Conservation (phyloP, 371 early-diverging fungal genomes). For the Actinomucor elegans region DNA sequence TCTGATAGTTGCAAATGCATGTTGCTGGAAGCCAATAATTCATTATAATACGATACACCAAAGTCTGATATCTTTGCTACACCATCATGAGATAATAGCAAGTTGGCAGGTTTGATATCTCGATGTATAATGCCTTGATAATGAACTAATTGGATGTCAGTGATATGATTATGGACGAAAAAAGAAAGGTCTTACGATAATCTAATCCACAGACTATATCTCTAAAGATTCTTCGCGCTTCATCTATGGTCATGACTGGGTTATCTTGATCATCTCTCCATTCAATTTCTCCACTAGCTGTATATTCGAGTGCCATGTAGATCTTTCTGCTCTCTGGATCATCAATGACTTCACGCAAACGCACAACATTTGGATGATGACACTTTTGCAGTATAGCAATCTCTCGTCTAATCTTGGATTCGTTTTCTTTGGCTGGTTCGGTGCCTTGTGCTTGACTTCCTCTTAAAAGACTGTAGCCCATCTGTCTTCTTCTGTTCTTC, state of each 20-base stretch:
- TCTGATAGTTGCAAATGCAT: slow-evolving; percentile 8
- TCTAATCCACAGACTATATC: slow-evolving; percentile 91
- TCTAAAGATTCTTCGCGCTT: slow-evolving; percentile 81
- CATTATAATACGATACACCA: slow-evolving; percentile 86
- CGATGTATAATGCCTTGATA: slow-evolving; percentile 93
- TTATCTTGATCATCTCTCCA: slow-evolving; percentile 77
- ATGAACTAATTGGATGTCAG: slow-evolving; percentile 60
- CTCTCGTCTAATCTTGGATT: slow-evolving; percentile 90
- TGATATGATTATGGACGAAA: neutral
- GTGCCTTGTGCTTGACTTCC: slow-evolving; percentile 34
- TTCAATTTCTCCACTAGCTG: slow-evolving; percentile 89
- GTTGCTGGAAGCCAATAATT: slow-evolving; percentile 34
- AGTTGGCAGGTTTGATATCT: slow-evolving; percentile 95
- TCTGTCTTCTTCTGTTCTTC: slow-evolving; percentile 64
- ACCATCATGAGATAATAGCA: slow-evolving; percentile 67
- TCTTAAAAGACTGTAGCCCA: slow-evolving; percentile 52
- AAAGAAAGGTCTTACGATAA: slow-evolving; percentile 61
- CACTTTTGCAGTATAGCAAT: slow-evolving; percentile 96
- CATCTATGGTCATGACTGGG: slow-evolving; percentile 66
- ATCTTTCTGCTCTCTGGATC: slow-evolving; percentile 89
- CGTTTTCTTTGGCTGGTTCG: slow-evolving; percentile 51
- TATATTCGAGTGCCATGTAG: slow-evolving; percentile 85
- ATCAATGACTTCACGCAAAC: slow-evolving; percentile 91
- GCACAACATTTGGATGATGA: slow-evolving; percentile 90
- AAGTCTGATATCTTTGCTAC: slow-evolving; percentile 94